Evolutionary conservation across 495 filamentous ascomycete genomes (phyloP), one percentile per base, ranked within the genome.

Genomic region (Lophiotrema nucula): DNA sequence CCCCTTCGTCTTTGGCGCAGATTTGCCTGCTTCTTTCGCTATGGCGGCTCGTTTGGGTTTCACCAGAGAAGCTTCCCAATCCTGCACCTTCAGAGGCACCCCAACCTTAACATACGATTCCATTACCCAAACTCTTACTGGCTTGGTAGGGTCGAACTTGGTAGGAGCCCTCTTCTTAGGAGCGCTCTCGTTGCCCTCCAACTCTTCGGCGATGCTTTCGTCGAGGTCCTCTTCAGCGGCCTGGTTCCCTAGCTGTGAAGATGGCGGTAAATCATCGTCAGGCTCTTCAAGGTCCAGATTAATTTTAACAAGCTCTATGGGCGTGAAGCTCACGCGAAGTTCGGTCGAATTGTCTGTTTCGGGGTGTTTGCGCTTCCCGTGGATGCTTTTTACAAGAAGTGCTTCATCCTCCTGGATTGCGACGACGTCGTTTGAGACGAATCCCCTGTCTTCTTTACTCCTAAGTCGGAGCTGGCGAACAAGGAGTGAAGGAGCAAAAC

Each of bases 401-500:
- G 68, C 66, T 64, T 86, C 81, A 23, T 73, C 68, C 25, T 73
- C 69, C 28, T 73, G 65, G 47, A 68, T 64, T 15, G 64, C 63
- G 26, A 77, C 71, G 15, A 82, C 59, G 21, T 66, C 67, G n/a
- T 71, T 16, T 68, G 31, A 16, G 42, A 21, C 45, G 22, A 26
- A 56, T 27, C 26, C n/a, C 26, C 11, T 23, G 21, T 8, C 49
- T 6, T 38, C 27, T 16, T 71, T 64, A 3, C 52, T 64, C 25
- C 51, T 56, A 41, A 72, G 44, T 12, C 83, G 76, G 23, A 96
- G 75, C 56, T 80, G 79, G 43, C 84, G 80, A 0, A 85, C 79
- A 39, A 97, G 70, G 5, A 96, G 72, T 27, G 87, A 86, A 16
- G 91, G 88, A 0, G 91, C 89, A 23, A 98, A 72, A 33, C 87